phyloP scores from a whole-genome alignment of 2,329 filamentous ascomycete genomes.

The Cercospora berteroae region DNA sequence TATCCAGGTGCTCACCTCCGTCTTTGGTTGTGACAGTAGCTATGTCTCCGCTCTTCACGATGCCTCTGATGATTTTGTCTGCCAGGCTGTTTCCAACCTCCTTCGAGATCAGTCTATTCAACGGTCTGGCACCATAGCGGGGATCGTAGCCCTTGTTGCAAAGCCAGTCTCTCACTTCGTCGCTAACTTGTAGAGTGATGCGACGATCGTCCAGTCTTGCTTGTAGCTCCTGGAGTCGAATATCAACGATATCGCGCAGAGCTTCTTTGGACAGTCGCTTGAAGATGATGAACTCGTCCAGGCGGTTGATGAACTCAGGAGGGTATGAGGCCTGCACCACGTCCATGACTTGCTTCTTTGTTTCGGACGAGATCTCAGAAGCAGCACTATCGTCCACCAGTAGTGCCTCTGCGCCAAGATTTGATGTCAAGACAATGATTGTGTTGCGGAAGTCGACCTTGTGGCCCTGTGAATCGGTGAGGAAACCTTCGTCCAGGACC shows the following conservation, averaged over 20 bases:
- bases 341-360: conserved; percentile 82
- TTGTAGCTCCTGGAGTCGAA: conserved; percentile 82
- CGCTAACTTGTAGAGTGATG: conserved; percentile 70
- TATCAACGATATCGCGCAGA: conserved; percentile 89
- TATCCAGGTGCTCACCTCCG: conserved; percentile 46
- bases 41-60: conserved; percentile 71
- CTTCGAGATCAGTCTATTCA: conserved; percentile 86
- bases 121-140: conserved; percentile 81
- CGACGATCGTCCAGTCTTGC: conserved; percentile 77
- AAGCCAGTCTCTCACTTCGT: conserved; percentile 78
- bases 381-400: conserved; percentile 51
- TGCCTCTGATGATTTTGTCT: conserved; percentile 85
- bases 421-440: conserved; percentile 93
- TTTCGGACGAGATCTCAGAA: conserved; percentile 61
- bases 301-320: conserved; percentile 93
- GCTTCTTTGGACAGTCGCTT: conserved; percentile 76
- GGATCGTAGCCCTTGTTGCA: conserved; percentile 88
- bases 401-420: conserved; percentile 88
- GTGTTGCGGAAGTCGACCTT: conserved; percentile 97
- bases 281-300: conserved; percentile 97
- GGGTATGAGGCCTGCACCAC: conserved; percentile 73
- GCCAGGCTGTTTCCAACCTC: conserved; percentile 87
- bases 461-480: conserved; percentile 93
- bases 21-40: conserved; percentile 69
- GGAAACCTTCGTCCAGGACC: conserved; percentile 91